Evolutionary conservation across 768 basidiomycete genomes (phyloP), one percentile per base, ranked within the genome.

Genomic region (Lyophyllum semitale): DNA sequence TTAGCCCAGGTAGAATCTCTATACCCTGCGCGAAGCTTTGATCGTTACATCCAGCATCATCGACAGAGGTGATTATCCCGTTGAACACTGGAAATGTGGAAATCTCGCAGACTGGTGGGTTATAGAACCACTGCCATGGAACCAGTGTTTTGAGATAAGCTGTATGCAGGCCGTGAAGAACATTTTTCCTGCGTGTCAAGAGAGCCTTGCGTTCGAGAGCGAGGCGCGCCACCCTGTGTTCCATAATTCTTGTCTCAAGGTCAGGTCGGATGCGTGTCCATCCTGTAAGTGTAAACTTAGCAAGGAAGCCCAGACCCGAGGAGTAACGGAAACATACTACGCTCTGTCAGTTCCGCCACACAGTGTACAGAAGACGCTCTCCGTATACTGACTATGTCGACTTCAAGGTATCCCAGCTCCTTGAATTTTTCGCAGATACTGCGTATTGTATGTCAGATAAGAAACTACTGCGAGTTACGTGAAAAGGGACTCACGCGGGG

Each of bases 91-190:
- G 44, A 13, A 58, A 53, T 12, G 13, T 27, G 18, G 43, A 33
- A n/a, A 68, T 48, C 22, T 66, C 63, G 12, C 49, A 23, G 22
- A 53, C 48, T 4, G 56, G 53, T 13, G 69, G 70, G 20, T 67
- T 63, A 20, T 54, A 64, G 12, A 53, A 40, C 68, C 68, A 66
- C 41, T 66, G 60, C 1, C 53, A 57, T 4, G 71, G 68, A 4
- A 49, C 48, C 3, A 71, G 54, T 0, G 56, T 59, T 13, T 57
- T 57, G 42, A 58, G 58, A 55, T 68, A 66, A 3, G 30, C 48
- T 3, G 52, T 49, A 27, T 67, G 69, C 9, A 68, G 22, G 0
- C 20, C 18, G 26, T 55, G 18, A 5, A 68, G 40, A 11, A 54
- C n/a, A 7, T 22, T 6, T 2, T 9, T 54, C 42, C 62, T 62